These are phyloP conservation scores for Bimuria novae-zelandiae DNA, from an alignment of 2,329 filamentous ascomycete species.

Conservation along the genomic window DNA sequence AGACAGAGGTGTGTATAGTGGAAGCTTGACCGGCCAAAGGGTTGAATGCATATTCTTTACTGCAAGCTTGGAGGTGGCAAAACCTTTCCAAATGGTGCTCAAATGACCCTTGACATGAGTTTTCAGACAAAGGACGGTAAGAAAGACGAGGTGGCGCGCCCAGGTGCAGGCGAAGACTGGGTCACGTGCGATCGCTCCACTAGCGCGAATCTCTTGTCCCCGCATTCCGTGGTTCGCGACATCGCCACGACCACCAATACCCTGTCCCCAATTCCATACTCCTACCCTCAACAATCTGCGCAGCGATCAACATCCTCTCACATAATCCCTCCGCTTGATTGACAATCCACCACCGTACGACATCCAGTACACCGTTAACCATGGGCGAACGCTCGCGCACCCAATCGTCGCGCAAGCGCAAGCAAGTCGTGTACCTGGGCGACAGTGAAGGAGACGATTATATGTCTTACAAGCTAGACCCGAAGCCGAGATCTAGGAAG, in stretches of 20 bases:
- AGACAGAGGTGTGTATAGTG: too few relatives aligned
- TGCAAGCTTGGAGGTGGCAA: too few relatives aligned
- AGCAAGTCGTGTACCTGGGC: conserved; percentile 16
- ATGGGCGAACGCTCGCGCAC: background rate
- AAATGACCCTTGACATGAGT: too few relatives aligned
- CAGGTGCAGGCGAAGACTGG: background rate
- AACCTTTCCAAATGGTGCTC: too few relatives aligned
- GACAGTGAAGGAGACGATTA: conserved; percentile 9
- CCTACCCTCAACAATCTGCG: background rate
- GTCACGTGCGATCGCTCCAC: conserved; percentile 4
- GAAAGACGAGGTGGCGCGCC: background rate
- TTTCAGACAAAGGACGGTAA: background rate
- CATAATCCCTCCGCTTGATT: background rate
- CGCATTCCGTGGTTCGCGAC: background rate
- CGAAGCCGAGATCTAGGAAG: background rate
- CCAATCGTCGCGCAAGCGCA: conserved; percentile 26
- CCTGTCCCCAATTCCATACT: background rate
- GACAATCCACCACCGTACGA: too few relatives aligned
- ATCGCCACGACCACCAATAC: background rate
- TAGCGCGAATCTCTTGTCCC: conserved; percentile 2
- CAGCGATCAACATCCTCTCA: background rate
- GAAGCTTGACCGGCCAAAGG: too few relatives aligned
- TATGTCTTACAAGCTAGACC: background rate
- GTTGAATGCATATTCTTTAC: too few relatives aligned
- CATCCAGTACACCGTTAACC: background rate